Conservation (phyloP, 305 asterid species). For the Fraxinus dipetala region DNA sequence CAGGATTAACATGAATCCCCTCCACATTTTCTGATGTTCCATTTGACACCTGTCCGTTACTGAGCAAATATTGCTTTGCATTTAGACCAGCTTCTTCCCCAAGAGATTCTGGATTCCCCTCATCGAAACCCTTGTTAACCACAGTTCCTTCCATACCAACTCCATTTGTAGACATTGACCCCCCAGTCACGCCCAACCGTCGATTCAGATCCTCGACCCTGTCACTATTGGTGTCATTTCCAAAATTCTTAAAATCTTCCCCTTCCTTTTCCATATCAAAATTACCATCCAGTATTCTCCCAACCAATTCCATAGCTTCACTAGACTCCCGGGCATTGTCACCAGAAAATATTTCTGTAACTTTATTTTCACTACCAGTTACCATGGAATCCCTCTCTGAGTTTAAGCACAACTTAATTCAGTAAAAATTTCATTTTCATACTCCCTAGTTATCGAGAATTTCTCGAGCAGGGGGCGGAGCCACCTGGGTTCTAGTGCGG, state of each 20-base stretch:
- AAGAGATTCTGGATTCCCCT: slow-evolving; percentile 6
- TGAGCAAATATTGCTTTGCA: slow-evolving; percentile 17
- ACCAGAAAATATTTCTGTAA: slow-evolving; percentile 17
- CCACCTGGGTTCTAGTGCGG: not conserved
- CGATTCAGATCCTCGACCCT: slow-evolving; percentile 22
- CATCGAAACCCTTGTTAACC: slow-evolving; percentile 18
- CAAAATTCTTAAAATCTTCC: slow-evolving; percentile 19
- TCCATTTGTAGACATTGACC: slow-evolving; percentile 19
- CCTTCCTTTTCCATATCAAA: slow-evolving; percentile 28
- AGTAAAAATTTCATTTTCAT: not conserved
- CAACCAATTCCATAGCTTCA: slow-evolving; percentile 46
- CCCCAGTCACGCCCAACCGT: slow-evolving; percentile 20
- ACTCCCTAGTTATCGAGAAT: not conserved
- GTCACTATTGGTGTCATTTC: slow-evolving; percentile 10
- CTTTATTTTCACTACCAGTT: slow-evolving; percentile 9
- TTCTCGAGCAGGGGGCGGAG: slow-evolving; percentile 9
- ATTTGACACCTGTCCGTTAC: slow-evolving; percentile 27
- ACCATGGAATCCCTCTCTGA: not conserved
- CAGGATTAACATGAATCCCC: slow-evolving; percentile 22
- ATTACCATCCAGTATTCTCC: slow-evolving; percentile 38
- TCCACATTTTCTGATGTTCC: slow-evolving; percentile 23
- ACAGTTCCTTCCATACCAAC: slow-evolving; percentile 19
- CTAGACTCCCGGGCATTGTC: slow-evolving; percentile 31
- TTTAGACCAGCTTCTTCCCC: slow-evolving; percentile 20
- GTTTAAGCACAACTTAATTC: not conserved